Conservation (phyloP, 75 land plant genomes). For the Picea sitchensis region DNA sequence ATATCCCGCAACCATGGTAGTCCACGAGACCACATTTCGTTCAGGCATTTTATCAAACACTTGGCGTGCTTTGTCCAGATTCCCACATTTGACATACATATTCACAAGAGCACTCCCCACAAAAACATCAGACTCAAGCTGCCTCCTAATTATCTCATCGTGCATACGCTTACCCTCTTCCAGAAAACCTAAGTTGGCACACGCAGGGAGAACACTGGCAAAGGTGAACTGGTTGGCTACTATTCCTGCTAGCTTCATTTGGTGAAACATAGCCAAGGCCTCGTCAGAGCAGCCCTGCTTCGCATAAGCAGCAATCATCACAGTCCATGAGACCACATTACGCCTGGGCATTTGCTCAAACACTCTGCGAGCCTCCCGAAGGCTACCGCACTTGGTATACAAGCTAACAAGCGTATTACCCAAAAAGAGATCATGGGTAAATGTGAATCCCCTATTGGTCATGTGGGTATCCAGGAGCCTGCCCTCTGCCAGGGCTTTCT, state of each 20-base stretch:
- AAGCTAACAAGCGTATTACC: constrained; percentile 1
- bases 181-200: background rate
- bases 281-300: background rate
- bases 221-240: constrained; percentile 6
- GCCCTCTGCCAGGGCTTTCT: background rate
- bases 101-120: constrained; percentile 8
- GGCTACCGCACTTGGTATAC: background rate
- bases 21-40: constrained; percentile 10
- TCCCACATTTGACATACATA: constrained; percentile 10
- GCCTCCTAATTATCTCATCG: background rate
- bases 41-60: constrained; percentile 9
- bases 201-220: background rate
- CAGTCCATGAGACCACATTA: constrained; percentile 4
- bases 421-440: background rate
- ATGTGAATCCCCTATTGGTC: background rate
- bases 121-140: constrained; percentile 5
- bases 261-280: constrained; percentile 1
- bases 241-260: background rate
- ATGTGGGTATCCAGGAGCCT: background rate
- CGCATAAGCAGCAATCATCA: constrained; percentile 9
- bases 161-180: background rate
- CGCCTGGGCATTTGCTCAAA: constrained; percentile 1
- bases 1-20: constrained; percentile 8
- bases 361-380: constrained; percentile 1
- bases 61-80: constrained; percentile 1